phyloP scores from a whole-genome alignment of 331 rosid species.

The Malus hybrid region DNA sequence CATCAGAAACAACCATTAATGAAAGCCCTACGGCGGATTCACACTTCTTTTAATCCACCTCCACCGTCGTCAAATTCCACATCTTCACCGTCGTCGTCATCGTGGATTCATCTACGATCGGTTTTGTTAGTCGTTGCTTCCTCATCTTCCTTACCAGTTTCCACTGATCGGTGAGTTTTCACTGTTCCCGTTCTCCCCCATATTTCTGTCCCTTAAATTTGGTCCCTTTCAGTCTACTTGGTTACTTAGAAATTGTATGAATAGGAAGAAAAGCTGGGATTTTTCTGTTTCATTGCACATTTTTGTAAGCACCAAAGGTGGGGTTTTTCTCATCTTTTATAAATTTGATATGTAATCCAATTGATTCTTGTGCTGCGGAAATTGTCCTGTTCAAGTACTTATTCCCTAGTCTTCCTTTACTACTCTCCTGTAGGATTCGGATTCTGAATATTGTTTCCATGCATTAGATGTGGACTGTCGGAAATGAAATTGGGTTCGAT shows the following conservation, averaged over 20 bases:
- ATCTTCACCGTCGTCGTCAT: slow-evolving; percentile 59
- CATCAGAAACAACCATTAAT: slow-evolving; percentile 42
- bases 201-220: background rate
- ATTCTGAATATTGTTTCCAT: background rate
- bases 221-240: background rate
- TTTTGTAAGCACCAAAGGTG: background rate
- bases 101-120: slow-evolving; percentile 95
- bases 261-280: background rate
- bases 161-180: slow-evolving; percentile 78
- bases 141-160: slow-evolving; percentile 63
- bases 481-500: background rate
- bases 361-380: background rate
- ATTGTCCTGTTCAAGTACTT: background rate
- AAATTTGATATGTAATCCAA: slow-evolving; percentile 26
- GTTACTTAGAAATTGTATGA: background rate
- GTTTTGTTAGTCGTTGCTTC: slow-evolving; percentile 77
- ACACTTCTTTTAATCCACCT: slow-evolving; percentile 44
- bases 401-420: slow-evolving; percentile 23
- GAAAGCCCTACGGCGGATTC: slow-evolving; percentile 78
- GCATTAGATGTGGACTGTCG: background rate
- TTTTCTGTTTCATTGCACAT: background rate
- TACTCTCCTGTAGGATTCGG: slow-evolving; percentile 19
- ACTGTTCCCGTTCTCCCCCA: slow-evolving; percentile 6
- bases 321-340: background rate
- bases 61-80: slow-evolving; percentile 20